Percentiles rank a stretch among this genome's conserved stretches.
These are phyloP conservation scores for Pseudozyma hubeiensis DNA, from an alignment of 1,284 basidiomycete genomes.

Conservation along the genomic window DNA sequence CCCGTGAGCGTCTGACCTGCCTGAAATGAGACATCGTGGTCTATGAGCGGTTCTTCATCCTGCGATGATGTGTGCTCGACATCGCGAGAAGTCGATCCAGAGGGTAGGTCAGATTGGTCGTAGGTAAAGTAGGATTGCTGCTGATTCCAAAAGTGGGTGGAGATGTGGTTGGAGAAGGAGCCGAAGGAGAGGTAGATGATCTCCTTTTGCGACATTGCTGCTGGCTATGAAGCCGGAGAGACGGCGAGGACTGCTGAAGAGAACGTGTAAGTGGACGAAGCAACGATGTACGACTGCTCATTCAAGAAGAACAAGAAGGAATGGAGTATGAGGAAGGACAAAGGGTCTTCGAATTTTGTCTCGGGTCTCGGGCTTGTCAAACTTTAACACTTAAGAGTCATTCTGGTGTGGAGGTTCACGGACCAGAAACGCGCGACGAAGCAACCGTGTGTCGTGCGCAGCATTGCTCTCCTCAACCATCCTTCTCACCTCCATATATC, in stretches of 20 bases:
- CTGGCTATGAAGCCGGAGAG: neutral
- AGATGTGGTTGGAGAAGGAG: constrained; percentile 60
- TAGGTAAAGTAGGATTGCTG: constrained; percentile 64
- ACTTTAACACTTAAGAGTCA: constrained; percentile 12
- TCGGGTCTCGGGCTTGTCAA: constrained; percentile 27
- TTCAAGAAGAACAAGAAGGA: neutral
- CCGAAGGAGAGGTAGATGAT: constrained; percentile 65
- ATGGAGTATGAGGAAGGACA: neutral
- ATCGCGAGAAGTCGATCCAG: constrained; percentile 22
- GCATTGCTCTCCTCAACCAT: neutral
- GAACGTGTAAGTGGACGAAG: neutral
- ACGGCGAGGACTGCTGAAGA: neutral
- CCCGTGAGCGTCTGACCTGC: constrained; percentile 54
- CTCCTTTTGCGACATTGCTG: constrained; percentile 52
- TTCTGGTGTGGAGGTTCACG: constrained; percentile 36
- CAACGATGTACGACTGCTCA: neutral
- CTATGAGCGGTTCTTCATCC: constrained; percentile 47
- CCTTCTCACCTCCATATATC: neutral
- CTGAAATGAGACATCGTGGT: constrained; percentile 62
- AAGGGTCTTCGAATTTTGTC: constrained; percentile 5
- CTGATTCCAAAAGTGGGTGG: constrained; percentile 66
- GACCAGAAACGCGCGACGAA: constrained; percentile 7
- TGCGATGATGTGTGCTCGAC: constrained; percentile 1
- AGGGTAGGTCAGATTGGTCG: constrained; percentile 25
- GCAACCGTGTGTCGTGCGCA: constrained; percentile 23